Evolutionary conservation across 2,329 filamentous ascomycete species (phyloP).

Genomic region (Orbilia oligospora): DNA sequence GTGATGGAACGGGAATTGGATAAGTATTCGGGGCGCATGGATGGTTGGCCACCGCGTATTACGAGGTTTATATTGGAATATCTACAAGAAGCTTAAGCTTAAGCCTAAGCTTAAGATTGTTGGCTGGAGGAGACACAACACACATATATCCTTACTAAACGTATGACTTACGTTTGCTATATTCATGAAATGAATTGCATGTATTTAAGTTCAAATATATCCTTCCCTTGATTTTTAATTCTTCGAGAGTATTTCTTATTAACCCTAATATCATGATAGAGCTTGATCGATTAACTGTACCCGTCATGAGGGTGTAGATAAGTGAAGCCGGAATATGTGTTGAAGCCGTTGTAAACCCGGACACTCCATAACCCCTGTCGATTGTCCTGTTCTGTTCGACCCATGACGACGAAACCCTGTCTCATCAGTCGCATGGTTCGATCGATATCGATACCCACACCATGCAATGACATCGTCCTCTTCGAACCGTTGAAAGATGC

Average conservation of each 20-base stretch:
- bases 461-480: slow-evolving; percentile 13
- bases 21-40: background rate
- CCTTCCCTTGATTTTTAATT: too few relatives aligned
- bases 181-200: too few relatives aligned
- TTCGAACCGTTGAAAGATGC: slow-evolving; percentile 26
- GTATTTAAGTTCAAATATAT: too few relatives aligned
- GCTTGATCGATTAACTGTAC: background rate
- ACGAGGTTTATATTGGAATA: background rate
- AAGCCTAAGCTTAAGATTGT: too few relatives aligned
- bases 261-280: background rate
- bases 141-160: too few relatives aligned
- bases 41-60: background rate
- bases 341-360: slow-evolving; percentile 20
- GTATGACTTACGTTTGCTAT: too few relatives aligned
- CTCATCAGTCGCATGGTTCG: slow-evolving; percentile 9
- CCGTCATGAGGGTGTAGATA: background rate
- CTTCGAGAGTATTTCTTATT: too few relatives aligned
- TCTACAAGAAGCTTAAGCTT: too few relatives aligned
- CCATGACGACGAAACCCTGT: slow-evolving; percentile 22
- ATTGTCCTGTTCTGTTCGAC: slow-evolving; percentile 1
- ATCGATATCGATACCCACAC: too few relatives aligned
- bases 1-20: background rate
- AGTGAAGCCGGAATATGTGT: background rate
- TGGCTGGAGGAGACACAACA: too few relatives aligned
- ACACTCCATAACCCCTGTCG: background rate